Conservation (phyloP, 148 eudicot genomes). For the Heliosperma pusillum region DNA sequence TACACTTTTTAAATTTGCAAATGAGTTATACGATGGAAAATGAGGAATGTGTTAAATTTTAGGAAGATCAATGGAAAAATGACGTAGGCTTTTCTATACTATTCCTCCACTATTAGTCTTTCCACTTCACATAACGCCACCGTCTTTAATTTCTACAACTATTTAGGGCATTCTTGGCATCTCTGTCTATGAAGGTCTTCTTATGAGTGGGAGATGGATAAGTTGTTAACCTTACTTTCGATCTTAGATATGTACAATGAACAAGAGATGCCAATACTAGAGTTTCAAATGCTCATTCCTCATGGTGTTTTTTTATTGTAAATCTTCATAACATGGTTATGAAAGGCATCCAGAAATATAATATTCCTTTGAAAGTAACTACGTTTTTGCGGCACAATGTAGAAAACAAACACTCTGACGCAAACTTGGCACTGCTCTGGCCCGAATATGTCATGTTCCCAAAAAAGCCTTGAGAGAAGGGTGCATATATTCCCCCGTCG, state of each 20-base stretch:
- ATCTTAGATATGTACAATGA: not conserved
- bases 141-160: not conserved
- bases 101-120: not conserved
- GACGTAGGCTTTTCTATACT: not conserved
- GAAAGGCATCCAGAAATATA: not conserved
- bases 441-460: too few species aligned
- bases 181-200: not conserved
- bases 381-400: too few species aligned
- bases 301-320: not conserved
- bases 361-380: too few species aligned
- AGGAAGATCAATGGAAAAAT: not conserved
- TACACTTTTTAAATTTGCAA: not conserved
- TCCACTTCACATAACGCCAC: not conserved
- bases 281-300: not conserved
- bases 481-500: not conserved
- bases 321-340: not conserved
- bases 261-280: not conserved
- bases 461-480: too few species aligned
- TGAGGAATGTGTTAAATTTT: not conserved
- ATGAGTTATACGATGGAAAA: not conserved
- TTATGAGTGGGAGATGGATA: not conserved
- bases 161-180: not conserved
- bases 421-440: too few species aligned
- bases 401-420: too few species aligned
- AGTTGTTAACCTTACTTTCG: not conserved